Percentiles rank a stretch among this genome's conserved stretches.
phyloP scores from a whole-genome alignment of 352 stramenopile species.

The Lagenidium sp. region DNA sequence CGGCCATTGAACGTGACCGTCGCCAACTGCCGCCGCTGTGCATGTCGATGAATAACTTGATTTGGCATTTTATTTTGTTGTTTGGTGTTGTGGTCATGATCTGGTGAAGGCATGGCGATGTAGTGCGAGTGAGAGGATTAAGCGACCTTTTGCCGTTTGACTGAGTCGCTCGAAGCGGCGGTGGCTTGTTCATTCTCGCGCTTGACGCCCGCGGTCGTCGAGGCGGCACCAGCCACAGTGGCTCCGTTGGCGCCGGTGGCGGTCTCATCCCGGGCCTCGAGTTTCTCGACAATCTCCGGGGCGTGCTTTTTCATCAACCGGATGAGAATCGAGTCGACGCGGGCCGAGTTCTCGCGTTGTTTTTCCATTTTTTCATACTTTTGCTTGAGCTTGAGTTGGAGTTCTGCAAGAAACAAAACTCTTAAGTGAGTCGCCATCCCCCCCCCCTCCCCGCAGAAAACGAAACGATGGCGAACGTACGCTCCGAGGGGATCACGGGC shows the following conservation, averaged over 20 bases:
- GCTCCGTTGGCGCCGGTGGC: not conserved
- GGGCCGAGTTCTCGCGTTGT: constrained; percentile 73
- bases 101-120: no score
- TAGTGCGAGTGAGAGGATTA: no score
- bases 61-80: no score
- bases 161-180: constrained; percentile 10
- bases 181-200: constrained; percentile 10
- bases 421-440: not conserved
- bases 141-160: constrained; percentile 58
- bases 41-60: no score
- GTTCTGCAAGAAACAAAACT: constrained; percentile 22
- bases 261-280: constrained; percentile 35
- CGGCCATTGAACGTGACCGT: no score
- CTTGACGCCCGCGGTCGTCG: constrained; percentile 4
- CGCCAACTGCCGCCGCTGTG: no score
- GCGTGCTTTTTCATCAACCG: constrained; percentile 83
- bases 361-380: constrained; percentile 86
- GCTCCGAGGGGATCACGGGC: constrained; percentile 75
- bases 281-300: constrained; percentile 74
- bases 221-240: not conserved
- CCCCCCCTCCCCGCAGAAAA: not conserved
- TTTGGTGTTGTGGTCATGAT: no score
- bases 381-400: constrained; percentile 82
- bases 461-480: constrained; percentile 25
- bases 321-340: constrained; percentile 76